phyloP scores from a whole-genome alignment of 1,284 basidiomycete species.

The Earliella scabrosa region DNA sequence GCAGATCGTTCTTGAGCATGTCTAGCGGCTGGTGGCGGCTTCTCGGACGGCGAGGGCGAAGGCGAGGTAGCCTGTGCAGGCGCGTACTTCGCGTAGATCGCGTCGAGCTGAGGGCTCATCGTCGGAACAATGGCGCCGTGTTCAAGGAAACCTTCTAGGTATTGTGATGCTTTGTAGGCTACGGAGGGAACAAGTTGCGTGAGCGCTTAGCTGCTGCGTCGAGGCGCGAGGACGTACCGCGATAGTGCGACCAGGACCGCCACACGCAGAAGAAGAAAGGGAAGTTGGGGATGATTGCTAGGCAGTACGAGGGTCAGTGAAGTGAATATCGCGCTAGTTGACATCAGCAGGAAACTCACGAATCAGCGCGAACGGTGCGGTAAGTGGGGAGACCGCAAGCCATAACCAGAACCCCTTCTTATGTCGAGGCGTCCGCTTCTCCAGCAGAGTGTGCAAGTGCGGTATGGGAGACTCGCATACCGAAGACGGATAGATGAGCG shows the following conservation, averaged over 20 bases:
- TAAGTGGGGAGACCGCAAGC: constrained; percentile 67
- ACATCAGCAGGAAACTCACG: constrained; percentile 50
- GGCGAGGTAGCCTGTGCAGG: constrained; percentile 4
- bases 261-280: constrained; percentile 85
- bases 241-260: constrained; percentile 84
- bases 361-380: constrained; percentile 72
- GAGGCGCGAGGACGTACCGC: constrained; percentile 48
- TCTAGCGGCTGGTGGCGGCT: not conserved
- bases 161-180: constrained; percentile 78
- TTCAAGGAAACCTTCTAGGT: constrained; percentile 63
- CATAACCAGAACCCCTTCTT: constrained; percentile 66
- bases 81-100: constrained; percentile 52
- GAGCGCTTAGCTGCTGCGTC: not conserved
- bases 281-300: constrained; percentile 80
- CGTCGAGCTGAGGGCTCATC: constrained; percentile 56
- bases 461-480: constrained; percentile 50
- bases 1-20: not conserved
- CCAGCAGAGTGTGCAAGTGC: constrained; percentile 57
- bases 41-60: not conserved
- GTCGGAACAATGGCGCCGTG: constrained; percentile 58
- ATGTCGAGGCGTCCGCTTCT: constrained; percentile 63
- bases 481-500: constrained; percentile 69
- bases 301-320: not conserved
- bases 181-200: not conserved
- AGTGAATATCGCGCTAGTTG: not conserved